Conservation (phyloP, 2,329 filamentous ascomycete genomes). For the Clonostachys solani region DNA sequence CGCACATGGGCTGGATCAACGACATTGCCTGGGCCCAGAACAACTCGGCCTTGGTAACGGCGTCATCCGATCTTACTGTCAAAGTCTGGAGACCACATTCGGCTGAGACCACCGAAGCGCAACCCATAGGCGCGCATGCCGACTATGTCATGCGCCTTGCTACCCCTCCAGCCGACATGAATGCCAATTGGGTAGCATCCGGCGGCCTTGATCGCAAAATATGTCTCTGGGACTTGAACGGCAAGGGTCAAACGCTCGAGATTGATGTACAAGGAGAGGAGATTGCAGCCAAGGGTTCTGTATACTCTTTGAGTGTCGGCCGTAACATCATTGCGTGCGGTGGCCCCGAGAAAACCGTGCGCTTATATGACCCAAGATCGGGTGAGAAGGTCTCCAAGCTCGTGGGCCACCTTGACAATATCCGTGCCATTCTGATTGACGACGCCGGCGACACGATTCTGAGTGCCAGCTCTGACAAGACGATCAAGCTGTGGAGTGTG, state of each 20-base stretch:
- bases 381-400: conserved; percentile 94
- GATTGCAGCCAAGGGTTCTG: conserved; percentile 82
- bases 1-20: conserved; percentile 96
- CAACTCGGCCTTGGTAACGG: conserved; percentile 78
- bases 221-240: conserved; percentile 88
- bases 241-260: conserved; percentile 78
- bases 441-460: conserved; percentile 86
- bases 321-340: conserved; percentile 83
- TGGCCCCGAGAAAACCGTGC: conserved; percentile 87
- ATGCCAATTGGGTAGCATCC: conserved; percentile 84
- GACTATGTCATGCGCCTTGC: conserved; percentile 97
- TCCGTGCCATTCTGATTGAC: conserved; percentile 86
- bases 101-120: conserved; percentile 41
- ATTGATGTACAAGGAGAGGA: conserved; percentile 85
- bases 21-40: conserved; percentile 79
- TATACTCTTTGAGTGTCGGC: conserved; percentile 83
- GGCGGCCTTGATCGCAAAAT: conserved; percentile 92
- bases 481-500: conserved; percentile 96
- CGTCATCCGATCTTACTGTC: conserved; percentile 90
- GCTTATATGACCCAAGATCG: conserved; percentile 85
- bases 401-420: conserved; percentile 92
- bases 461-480: conserved; percentile 93
- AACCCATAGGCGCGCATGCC: conserved; percentile 85
- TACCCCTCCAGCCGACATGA: conserved; percentile 56
- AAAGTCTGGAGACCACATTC: conserved; percentile 83